These are phyloP conservation scores for Bimuria novae-zelandiae DNA, from an alignment of 2,329 filamentous ascomycete genomes.

Conservation along the genomic window DNA sequence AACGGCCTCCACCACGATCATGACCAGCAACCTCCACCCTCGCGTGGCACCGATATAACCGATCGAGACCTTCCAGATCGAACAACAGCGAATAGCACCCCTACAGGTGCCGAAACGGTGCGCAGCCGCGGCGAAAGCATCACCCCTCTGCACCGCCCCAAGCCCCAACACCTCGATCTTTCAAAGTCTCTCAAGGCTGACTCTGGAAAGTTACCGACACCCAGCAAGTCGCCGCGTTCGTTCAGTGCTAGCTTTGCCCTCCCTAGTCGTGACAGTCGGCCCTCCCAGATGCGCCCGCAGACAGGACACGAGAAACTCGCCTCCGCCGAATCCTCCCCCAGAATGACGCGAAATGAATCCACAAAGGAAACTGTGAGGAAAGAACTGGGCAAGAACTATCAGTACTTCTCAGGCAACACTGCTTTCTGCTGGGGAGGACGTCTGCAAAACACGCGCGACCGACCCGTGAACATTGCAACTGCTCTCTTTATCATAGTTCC, in stretches of 20 bases:
- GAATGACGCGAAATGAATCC: slow-evolving; percentile 55
- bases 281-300: slow-evolving; percentile 51
- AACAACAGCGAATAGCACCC: slow-evolving; percentile 74
- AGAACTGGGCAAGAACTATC: slow-evolving; percentile 73
- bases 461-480: slow-evolving; percentile 87
- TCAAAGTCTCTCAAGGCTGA: slow-evolving; percentile 62
- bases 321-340: slow-evolving; percentile 77
- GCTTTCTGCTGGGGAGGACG: slow-evolving; percentile 86
- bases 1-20: slow-evolving; percentile 43
- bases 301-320: slow-evolving; percentile 80
- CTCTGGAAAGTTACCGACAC: slow-evolving; percentile 60
- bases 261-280: slow-evolving; percentile 58
- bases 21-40: slow-evolving; percentile 58
- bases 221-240: slow-evolving; percentile 73
- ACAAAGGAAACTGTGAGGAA: slow-evolving; percentile 45
- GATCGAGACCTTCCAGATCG: slow-evolving; percentile 73
- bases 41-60: slow-evolving; percentile 80
- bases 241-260: slow-evolving; percentile 77
- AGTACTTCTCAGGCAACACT: slow-evolving; percentile 94
- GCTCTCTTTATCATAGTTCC: slow-evolving; percentile 80
- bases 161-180: slow-evolving; percentile 63
- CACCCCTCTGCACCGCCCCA: slow-evolving; percentile 69
- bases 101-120: slow-evolving; percentile 62
- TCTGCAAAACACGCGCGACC: slow-evolving; percentile 83
- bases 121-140: slow-evolving; percentile 77